A percentile compares a stretch with the other conserved stretches of the same genome.
Conservation (phyloP, 345 rosid genomes). For the Aquilaria malaccensis region DNA sequence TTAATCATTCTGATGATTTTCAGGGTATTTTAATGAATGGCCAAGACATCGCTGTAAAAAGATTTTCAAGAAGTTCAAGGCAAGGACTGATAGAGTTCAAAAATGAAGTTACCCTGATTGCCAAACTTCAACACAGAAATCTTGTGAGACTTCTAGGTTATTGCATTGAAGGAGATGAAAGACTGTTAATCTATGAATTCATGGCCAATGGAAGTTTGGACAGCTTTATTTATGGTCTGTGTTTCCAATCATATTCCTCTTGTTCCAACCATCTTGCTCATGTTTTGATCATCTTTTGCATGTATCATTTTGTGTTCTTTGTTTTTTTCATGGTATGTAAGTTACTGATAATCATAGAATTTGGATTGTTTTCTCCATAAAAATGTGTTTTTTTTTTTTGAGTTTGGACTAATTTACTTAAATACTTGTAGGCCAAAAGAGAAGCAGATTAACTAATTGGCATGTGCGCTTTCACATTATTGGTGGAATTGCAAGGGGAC, state of each 20-base stretch:
- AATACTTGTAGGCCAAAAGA: constrained; percentile 1
- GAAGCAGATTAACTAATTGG: neutral
- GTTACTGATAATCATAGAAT: too few relatives aligned
- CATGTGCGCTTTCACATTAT: constrained; percentile 6
- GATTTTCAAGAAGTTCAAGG: constrained; percentile 34
- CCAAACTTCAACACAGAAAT: constrained; percentile 46
- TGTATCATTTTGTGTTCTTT: neutral
- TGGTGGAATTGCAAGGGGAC: constrained; percentile 9
- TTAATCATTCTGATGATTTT: neutral
- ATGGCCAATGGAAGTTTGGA: constrained; percentile 28
- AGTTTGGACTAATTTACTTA: neutral
- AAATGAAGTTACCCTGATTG: constrained; percentile 34
- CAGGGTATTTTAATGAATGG: constrained; percentile 39
- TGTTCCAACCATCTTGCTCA: too few relatives aligned
- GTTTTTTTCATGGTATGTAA: too few relatives aligned
- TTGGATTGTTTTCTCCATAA: too few relatives aligned
- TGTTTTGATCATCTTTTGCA: too few relatives aligned
- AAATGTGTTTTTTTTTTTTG: neutral
- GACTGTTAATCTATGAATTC: constrained; percentile 27
- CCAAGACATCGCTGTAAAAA: constrained; percentile 45
- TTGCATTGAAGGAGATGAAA: constrained; percentile 26
- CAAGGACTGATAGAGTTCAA: constrained; percentile 41
- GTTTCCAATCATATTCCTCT: neutral
- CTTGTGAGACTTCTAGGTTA: constrained; percentile 38
- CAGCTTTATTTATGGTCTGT: constrained; percentile 20